Conservation (phyloP, 1,284 basidiomycete genomes). For the Grifola frondosa region DNA sequence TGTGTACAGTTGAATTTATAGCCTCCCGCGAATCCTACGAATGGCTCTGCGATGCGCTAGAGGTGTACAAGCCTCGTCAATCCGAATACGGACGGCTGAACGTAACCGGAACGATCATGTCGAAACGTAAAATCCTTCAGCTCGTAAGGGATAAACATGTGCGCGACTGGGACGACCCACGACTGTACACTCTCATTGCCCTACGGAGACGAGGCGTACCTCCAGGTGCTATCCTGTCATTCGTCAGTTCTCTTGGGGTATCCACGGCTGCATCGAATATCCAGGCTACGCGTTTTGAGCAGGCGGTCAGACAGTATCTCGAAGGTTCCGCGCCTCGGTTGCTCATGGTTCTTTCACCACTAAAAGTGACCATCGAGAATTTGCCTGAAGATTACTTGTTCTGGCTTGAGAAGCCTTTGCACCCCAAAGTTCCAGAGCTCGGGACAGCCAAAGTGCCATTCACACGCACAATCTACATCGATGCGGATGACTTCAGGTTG, state of each 20-base stretch:
- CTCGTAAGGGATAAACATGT: slow-evolving; percentile 88
- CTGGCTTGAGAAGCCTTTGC: slow-evolving; percentile 88
- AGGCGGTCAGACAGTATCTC: slow-evolving; percentile 85
- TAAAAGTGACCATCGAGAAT: slow-evolving; percentile 92
- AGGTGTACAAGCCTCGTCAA: slow-evolving; percentile 98
- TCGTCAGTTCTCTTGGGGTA: slow-evolving; percentile 92
- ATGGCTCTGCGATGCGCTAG: slow-evolving; percentile 96
- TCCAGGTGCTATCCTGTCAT: slow-evolving; percentile 91
- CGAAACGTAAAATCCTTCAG: slow-evolving; percentile 93
- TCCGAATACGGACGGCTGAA: slow-evolving; percentile 96
- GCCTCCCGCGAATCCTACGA: slow-evolving; percentile 98
- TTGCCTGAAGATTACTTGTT: slow-evolving; percentile 84
- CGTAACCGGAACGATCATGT: slow-evolving; percentile 94
- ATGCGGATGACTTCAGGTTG: slow-evolving; percentile 90
- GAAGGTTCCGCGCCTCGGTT: slow-evolving; percentile 88
- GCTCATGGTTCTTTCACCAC: slow-evolving; percentile 89
- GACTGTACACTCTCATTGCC: slow-evolving; percentile 97
- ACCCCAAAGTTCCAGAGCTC: slow-evolving; percentile 91
- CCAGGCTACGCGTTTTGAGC: slow-evolving; percentile 88
- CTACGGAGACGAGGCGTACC: slow-evolving; percentile 93
- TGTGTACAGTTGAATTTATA: slow-evolving; percentile 97
- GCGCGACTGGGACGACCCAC: slow-evolving; percentile 95
- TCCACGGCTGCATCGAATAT: slow-evolving; percentile 87
- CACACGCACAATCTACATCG: slow-evolving; percentile 91
- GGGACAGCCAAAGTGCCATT: slow-evolving; percentile 86